Evolutionary conservation across 2,329 filamentous ascomycete genomes (phyloP).

Genomic region (Colletotrichum chlorophyti): DNA sequence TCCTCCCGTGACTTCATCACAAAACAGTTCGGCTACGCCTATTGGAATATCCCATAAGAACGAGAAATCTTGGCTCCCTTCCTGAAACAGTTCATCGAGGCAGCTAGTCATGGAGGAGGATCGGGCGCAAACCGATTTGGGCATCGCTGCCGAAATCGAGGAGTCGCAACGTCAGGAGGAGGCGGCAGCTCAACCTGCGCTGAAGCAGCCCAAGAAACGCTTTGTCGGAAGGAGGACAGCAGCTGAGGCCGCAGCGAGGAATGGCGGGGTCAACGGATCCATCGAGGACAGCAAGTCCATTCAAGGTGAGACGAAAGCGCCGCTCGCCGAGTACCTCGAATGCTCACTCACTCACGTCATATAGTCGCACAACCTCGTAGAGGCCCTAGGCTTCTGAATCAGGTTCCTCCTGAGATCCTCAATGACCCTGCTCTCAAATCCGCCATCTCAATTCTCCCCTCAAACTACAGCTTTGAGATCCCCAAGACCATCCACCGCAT

Average conservation of each 20-base stretch:
- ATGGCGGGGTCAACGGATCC: conserved; percentile 38
- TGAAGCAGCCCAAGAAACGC: conserved; percentile 84
- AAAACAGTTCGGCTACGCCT: background rate
- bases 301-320: conserved; percentile 42
- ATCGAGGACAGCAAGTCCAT: conserved; percentile 70
- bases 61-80: too few species aligned
- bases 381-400: conserved; percentile 83
- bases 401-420: conserved; percentile 86
- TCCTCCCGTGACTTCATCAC: too few species aligned
- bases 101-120: conserved; percentile 75
- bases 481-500: conserved; percentile 98
- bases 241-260: conserved; percentile 59
- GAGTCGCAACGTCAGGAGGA: conserved; percentile 47
- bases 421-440: conserved; percentile 85
- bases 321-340: background rate
- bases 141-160: conserved; percentile 71
- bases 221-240: conserved; percentile 85
- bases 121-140: conserved; percentile 72
- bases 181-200: conserved; percentile 40
- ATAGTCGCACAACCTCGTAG: conserved; percentile 75
- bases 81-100: background rate
- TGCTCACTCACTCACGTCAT: conserved; percentile 17
- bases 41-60: background rate
- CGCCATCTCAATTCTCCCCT: conserved; percentile 84
- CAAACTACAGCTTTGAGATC: conserved; percentile 99